Evolutionary conservation across 805 yeast species (phyloP).

Genomic region (Nakazawaea anatomiae): DNA sequence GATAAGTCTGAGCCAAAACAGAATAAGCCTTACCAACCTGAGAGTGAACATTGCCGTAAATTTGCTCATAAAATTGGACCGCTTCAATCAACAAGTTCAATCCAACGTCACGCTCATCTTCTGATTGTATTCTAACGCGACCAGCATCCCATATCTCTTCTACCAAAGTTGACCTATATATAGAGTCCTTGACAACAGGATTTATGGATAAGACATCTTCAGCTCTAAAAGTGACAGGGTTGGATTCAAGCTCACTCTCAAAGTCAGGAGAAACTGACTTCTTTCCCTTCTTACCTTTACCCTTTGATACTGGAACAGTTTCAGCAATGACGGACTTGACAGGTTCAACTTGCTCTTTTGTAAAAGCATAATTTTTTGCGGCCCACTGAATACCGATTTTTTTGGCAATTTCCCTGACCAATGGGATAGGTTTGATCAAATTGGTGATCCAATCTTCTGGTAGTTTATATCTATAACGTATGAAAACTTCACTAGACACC

Average conservation of each 20-base stretch:
- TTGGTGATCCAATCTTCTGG: conserved; percentile 41
- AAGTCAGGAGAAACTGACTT: conserved; percentile 10
- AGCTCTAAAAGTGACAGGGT: conserved; percentile 40
- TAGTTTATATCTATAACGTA: conserved; percentile 60
- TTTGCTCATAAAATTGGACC: conserved; percentile 69
- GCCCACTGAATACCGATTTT: conserved; percentile 88
- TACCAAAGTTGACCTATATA: conserved; percentile 58
- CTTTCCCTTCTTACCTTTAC: conserved; percentile 24
- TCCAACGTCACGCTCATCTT: conserved; percentile 48
- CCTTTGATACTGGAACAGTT: conserved; percentile 14
- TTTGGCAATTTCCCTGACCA: conserved; percentile 62
- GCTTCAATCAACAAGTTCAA: conserved; percentile 63
- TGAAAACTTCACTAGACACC: conserved; percentile 46
- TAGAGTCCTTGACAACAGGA: conserved; percentile 72
- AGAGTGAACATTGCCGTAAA: conserved; percentile 74
- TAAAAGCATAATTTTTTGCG: conserved; percentile 42
- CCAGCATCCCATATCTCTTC: conserved; percentile 76
- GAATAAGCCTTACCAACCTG: conserved; percentile 70
- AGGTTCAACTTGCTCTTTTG: conserved; percentile 32
- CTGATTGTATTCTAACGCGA: conserved; percentile 30
- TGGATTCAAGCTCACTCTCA: conserved; percentile 12
- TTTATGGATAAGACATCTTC: conserved; percentile 64
- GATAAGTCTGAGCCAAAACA: conserved; percentile 59
- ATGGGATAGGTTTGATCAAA: conserved; percentile 30
- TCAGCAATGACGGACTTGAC: conserved; percentile 23